Conservation (phyloP, 768 basidiomycete species). For the Amanita phalloides region DNA sequence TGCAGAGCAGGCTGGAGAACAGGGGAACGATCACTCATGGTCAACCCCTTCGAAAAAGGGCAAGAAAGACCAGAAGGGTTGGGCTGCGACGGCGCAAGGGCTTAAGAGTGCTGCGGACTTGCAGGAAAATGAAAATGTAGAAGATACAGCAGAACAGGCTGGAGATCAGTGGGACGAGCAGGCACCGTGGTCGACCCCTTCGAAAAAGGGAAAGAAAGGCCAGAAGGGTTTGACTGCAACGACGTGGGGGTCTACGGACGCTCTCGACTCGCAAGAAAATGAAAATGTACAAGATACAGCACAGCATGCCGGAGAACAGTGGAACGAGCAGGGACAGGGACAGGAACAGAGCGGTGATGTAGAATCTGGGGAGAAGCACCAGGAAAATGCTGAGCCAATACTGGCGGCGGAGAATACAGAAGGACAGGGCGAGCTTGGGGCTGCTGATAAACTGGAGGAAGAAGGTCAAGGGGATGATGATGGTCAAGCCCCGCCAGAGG, state of each 20-base stretch:
- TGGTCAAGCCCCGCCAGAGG: background rate
- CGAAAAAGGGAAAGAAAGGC: constrained; percentile 8
- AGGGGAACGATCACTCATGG: background rate
- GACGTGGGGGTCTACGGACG: background rate
- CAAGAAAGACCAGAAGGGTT: constrained; percentile 9
- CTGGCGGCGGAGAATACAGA: background rate
- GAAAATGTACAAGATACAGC: background rate
- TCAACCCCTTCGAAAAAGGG: background rate
- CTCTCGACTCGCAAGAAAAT: background rate
- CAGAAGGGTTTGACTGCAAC: background rate
- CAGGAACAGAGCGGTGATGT: background rate
- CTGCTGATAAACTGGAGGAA: background rate
- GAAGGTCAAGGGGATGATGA: background rate
- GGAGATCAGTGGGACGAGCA: background rate
- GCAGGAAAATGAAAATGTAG: background rate
- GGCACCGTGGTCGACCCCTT: background rate
- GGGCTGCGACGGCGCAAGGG: background rate
- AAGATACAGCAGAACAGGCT: background rate
- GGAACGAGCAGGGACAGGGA: background rate
- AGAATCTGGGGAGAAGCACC: background rate
- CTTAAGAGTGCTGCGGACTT: background rate
- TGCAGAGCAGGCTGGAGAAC: too few species aligned
- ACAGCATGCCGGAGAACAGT: background rate
- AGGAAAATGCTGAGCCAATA: background rate
- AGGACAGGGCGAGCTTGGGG: background rate